Evolutionary conservation across 2,329 filamentous ascomycete genomes (phyloP), one percentile per base, ranked within the genome.

Genomic region (Fusarium miscanthi): DNA sequence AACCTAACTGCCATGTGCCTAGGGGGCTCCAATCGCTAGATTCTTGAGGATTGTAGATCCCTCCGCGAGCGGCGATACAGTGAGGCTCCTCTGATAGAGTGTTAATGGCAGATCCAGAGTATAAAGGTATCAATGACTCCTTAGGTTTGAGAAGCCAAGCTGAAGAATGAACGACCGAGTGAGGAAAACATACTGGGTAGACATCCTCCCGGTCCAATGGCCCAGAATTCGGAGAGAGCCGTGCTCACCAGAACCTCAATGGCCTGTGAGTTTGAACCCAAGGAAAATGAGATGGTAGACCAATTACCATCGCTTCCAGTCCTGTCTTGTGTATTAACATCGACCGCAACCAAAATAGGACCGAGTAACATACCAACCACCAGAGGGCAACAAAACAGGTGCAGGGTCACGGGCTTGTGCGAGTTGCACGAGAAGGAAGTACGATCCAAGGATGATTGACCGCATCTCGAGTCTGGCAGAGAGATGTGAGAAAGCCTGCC

Each of bases 201-300:
- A 72, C 90, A 92, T 62, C 89, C 90, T 65, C 85, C 84, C 3
- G 86, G 82, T 58, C 90, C 85, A 42, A 94, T 83, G 6, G 89
- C 87, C 91, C 92, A 94, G 46, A 91, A 90, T 80, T 94, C 91
- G 40, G 92, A 93, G 45, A 91, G 85, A 17, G 88, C 86, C 10
- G 92, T 94, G 76, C 91, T 93, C 57, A 91, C 85, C 17, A 85
- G 77, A 37, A 85, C 79, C 72, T 83, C 79, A 66, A 85, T 76
- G 14, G 73, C 35, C 59, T 82, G 78, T 11, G 75, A 76, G 14
- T 80, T 73, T 25, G 82, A 80, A 87, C 85, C 74, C 83, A 87
- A 66, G 10, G 74, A 66, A 51, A 94, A 84, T 17, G 84, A 85
- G 72, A 93, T 89, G 11, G 91, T 89, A 21, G 92, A 94, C 93